Base-by-base conservation (phyloP, 2,329 filamentous ascomycete genomes). In the Cylindrodendrum hubeiense region DNA sequence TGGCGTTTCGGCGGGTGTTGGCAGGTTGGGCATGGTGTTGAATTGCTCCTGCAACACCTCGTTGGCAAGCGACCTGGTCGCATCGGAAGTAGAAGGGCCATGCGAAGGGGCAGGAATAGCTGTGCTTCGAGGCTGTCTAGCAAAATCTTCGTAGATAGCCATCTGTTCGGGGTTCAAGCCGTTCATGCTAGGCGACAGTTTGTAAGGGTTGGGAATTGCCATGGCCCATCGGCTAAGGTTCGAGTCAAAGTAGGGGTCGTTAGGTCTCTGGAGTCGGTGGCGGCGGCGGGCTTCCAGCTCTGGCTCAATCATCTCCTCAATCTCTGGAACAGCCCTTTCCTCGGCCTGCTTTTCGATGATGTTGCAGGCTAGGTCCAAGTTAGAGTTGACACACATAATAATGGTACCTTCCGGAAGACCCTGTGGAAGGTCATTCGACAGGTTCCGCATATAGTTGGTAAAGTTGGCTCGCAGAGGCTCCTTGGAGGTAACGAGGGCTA, bases 321-420 rank as follows among this genome's bases (percentile, higher is more conserved):
- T 98, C 78, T 99, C 96, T 2, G 93, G 92, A 41, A 98, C 85
- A 10, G 96, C 96, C 66, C 95, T 93, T 75, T 97, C 93, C 78
- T 98, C 95, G 3, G 96, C 97, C 56, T 96, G 95, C 79, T 96
- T 94, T 80, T 99, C 96, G 49, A 99, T 97, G 67, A 98, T 93
- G 72, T 89, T 92, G 76, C 96, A 98, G 50, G 97, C 95, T 43
- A 94, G 87, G 72, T 99, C 96, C 30, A 99, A 87, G 77, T 99
- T 99, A 70, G 97, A 95, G 78, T 98, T 99, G 66, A 99, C 95
- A 79, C 97, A 98, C 93, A 99, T 98, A 61, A 98, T 89, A 66
- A 99, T 96, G 33, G 96, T 93, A 7, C 96, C 96, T 81, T 99
- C 96, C 0, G 96, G 94, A 67, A 99, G 87, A 17, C 93, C 93